phyloP scores from a whole-genome alignment of 1,284 basidiomycete genomes.

The Ustilago tritici region DNA sequence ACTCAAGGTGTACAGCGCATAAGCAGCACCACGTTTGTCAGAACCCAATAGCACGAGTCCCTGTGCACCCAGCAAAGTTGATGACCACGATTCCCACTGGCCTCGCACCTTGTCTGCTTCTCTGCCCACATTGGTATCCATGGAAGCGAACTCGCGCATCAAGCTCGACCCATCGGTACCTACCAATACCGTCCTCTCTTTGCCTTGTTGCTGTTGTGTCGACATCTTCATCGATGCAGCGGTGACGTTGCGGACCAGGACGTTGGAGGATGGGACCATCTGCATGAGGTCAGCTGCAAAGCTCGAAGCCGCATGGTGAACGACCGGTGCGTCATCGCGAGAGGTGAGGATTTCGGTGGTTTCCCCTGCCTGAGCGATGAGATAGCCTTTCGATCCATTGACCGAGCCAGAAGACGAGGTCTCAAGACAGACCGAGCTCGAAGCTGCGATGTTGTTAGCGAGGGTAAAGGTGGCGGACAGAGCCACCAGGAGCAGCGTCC shows the following conservation, averaged over 20 bases:
- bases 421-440: slow-evolving; percentile 12
- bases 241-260: slow-evolving; percentile 35
- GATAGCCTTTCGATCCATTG: slow-evolving; percentile 4
- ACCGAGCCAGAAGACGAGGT: slow-evolving; percentile 8
- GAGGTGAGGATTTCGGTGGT: slow-evolving; percentile 43
- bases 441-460: not conserved
- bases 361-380: slow-evolving; percentile 29
- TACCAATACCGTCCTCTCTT: slow-evolving; percentile 20
- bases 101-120: slow-evolving; percentile 14
- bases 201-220: slow-evolving; percentile 7
- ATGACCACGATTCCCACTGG: slow-evolving; percentile 31
- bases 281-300: slow-evolving; percentile 31
- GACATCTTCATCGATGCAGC: slow-evolving; percentile 17
- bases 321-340: slow-evolving; percentile 29
- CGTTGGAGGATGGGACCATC: slow-evolving; percentile 21
- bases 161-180: slow-evolving; percentile 16
- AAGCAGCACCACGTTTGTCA: slow-evolving; percentile 27
- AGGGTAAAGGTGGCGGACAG: slow-evolving; percentile 3
- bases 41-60: slow-evolving; percentile 30
- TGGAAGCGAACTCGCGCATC: slow-evolving; percentile 16
- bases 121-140: slow-evolving; percentile 1
- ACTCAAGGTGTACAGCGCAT: slow-evolving; percentile 33
- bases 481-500: slow-evolving; percentile 22
- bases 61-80: not conserved
- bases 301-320: slow-evolving; percentile 28